Percentiles rank a stretch among this genome's conserved stretches.
These are phyloP conservation scores for Spizellomyces sp. DNA, from an alignment of 192 early-diverging fungal genomes.

Conservation along the genomic window DNA sequence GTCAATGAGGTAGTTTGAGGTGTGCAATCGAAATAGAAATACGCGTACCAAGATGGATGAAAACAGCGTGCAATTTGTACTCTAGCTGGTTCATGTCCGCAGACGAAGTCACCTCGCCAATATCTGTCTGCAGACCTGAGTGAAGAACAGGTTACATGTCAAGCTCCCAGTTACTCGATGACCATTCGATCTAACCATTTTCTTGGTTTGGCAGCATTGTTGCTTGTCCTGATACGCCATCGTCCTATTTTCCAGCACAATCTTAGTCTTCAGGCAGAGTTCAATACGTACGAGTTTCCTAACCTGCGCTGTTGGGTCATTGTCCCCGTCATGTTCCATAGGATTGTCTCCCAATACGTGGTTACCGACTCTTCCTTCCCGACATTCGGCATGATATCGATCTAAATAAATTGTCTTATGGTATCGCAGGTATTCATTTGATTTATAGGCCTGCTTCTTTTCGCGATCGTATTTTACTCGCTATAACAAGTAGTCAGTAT, in stretches of 20 bases:
- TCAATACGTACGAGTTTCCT: background rate
- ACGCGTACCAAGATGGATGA: constrained; percentile 32
- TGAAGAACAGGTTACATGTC: no score
- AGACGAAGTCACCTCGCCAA: background rate
- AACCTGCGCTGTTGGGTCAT: constrained; percentile 7
- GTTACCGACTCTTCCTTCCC: no score
- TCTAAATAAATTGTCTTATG: constrained; percentile 34
- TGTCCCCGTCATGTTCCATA: background rate
- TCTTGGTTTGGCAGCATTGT: no score
- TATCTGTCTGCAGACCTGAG: no score
- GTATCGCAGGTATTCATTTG: constrained; percentile 35
- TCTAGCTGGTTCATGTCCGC: background rate
- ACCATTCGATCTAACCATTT: no score
- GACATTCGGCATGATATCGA: constrained; percentile 1
- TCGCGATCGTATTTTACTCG: constrained; percentile 40
- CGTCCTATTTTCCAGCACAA: no score
- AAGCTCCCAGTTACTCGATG: no score
- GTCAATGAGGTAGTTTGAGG: background rate
- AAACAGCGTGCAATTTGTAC: constrained; percentile 41
- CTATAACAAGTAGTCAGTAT: constrained; percentile 3
- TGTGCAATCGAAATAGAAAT: background rate
- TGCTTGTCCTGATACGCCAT: no score
- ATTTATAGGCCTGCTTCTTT: constrained; percentile 27
- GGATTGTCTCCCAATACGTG: no score
- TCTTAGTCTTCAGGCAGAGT: no score